These are phyloP conservation scores for Butyriboletus appendiculatus DNA, from an alignment of 1,284 basidiomycete species.

Conservation along the genomic window DNA sequence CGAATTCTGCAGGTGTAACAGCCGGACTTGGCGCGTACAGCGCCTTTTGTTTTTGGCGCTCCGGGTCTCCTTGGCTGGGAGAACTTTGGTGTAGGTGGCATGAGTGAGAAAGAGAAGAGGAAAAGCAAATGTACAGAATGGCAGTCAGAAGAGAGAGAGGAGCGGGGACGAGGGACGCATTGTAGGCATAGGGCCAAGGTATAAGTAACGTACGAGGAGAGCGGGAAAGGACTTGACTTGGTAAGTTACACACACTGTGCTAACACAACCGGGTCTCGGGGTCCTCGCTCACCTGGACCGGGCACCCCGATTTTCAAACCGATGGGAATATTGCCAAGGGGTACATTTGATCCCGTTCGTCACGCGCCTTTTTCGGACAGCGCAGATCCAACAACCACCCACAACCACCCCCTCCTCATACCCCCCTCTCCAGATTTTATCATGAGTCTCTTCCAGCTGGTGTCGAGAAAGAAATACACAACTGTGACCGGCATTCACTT, in stretches of 20 bases:
- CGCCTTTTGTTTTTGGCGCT: constrained; percentile 72
- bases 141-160: constrained; percentile 12
- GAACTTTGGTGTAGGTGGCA: constrained; percentile 42
- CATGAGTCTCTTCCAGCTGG: too few relatives aligned
- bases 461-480: constrained; percentile 11
- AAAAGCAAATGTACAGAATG: neutral
- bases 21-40: constrained; percentile 78
- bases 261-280: constrained; percentile 20
- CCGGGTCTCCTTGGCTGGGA: constrained; percentile 45
- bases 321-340: constrained; percentile 3
- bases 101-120: constrained; percentile 1
- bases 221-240: constrained; percentile 16
- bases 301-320: constrained; percentile 23
- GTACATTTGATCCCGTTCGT: constrained; percentile 15
- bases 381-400: too few relatives aligned
- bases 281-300: constrained; percentile 16
- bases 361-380: too few relatives aligned
- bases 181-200: constrained; percentile 30
- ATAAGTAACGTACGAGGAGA: constrained; percentile 35
- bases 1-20: constrained; percentile 85
- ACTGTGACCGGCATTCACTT: constrained; percentile 7
- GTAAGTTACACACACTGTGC: constrained; percentile 1
- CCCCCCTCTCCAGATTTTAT: too few relatives aligned
- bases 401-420: too few relatives aligned
- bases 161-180: constrained; percentile 19